phyloP scores from a whole-genome alignment of 1,284 basidiomycete genomes.

The Boletellus deceptivus region DNA sequence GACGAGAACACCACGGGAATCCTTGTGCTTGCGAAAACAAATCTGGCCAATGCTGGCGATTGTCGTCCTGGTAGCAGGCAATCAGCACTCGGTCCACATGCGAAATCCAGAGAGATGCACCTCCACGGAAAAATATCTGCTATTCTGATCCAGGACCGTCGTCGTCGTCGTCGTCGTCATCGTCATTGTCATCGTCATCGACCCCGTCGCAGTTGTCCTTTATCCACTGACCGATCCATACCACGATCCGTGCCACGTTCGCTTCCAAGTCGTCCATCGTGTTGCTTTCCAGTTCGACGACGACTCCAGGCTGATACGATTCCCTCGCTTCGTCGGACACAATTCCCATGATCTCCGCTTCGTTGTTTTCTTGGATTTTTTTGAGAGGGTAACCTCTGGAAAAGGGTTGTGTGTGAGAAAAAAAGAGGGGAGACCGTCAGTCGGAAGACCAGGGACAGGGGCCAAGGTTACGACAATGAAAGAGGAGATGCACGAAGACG shows the following conservation, averaged over 20 bases:
- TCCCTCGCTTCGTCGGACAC: slow-evolving; percentile 86
- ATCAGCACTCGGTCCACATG: too few species aligned
- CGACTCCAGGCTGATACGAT: slow-evolving; percentile 82
- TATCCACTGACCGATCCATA: slow-evolving; percentile 84
- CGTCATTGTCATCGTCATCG: neutral
- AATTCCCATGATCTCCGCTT: slow-evolving; percentile 97
- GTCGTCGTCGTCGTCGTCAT: neutral
- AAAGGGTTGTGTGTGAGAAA: neutral
- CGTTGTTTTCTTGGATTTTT: slow-evolving; percentile 98
- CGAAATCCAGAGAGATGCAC: neutral
- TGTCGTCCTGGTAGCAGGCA: too few species aligned
- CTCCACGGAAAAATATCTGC: neutral
- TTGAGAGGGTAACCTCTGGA: slow-evolving; percentile 84
- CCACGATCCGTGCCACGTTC: slow-evolving; percentile 81
- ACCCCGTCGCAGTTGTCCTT: slow-evolving; percentile 42
- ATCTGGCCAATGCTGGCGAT: too few species aligned
- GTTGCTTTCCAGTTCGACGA: slow-evolving; percentile 86
- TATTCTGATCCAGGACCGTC: slow-evolving; percentile 6
- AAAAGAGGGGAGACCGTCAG: neutral
- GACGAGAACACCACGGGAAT: too few species aligned
- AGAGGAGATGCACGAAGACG: neutral
- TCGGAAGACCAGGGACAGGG: neutral
- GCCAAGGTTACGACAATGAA: neutral
- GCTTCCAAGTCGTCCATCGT: slow-evolving; percentile 79
- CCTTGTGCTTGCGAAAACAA: too few species aligned